Conservation (phyloP, 306 rosid genomes). For the Casuarina glauca region DNA sequence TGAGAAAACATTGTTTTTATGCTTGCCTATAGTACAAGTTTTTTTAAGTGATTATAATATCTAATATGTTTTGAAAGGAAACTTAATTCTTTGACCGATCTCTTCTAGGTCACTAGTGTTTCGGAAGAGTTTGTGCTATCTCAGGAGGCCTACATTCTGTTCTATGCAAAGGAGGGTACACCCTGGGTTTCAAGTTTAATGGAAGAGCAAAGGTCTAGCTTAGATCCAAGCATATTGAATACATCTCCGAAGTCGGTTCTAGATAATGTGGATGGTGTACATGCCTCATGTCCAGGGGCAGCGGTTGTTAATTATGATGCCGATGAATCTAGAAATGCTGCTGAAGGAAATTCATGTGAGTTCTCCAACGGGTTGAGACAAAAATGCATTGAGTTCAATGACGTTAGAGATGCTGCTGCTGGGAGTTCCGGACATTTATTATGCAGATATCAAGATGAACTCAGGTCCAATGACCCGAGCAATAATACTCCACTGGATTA, state of each 20-base stretch:
- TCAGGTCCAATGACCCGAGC: slow-evolving; percentile 14
- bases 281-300: slow-evolving; percentile 10
- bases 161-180: slow-evolving; percentile 74
- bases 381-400: slow-evolving; percentile 22
- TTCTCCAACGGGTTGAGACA: slow-evolving; percentile 15
- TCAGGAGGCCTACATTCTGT: slow-evolving; percentile 79
- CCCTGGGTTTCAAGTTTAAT: slow-evolving; percentile 65
- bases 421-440: slow-evolving; percentile 4
- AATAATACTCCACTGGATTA: background rate
- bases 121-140: slow-evolving; percentile 56
- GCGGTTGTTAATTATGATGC: slow-evolving; percentile 13
- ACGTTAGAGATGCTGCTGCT: slow-evolving; percentile 23
- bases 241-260: slow-evolving; percentile 76
- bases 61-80: background rate
- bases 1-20: background rate
- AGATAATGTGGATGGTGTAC: slow-evolving; percentile 38
- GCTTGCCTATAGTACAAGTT: background rate
- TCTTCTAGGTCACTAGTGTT: slow-evolving; percentile 67
- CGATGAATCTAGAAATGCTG: slow-evolving; percentile 22
- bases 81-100: slow-evolving; percentile 12
- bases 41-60: background rate
- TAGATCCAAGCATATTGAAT: slow-evolving; percentile 26
- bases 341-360: slow-evolving; percentile 16
- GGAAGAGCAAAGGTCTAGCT: slow-evolving; percentile 26
- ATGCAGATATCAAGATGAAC: slow-evolving; percentile 9